Conservation (phyloP, 768 basidiomycete species). For the Rhizopogon salebrosus region DNA sequence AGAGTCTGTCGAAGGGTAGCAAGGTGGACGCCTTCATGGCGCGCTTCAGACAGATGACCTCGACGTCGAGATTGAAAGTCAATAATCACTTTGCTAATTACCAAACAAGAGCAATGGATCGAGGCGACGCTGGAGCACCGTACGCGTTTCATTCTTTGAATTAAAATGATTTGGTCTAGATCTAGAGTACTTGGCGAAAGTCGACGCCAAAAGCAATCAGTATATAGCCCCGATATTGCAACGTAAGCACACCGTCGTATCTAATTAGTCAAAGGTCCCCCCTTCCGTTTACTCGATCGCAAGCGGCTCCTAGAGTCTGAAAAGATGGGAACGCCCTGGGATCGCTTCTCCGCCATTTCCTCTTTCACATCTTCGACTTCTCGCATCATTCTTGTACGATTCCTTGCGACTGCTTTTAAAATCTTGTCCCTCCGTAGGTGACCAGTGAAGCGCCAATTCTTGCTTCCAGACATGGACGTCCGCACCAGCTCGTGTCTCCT, state of each 20-base stretch:
- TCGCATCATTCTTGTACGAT: constrained; percentile 38
- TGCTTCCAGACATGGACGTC: constrained; percentile 30
- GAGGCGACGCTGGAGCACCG: too few species aligned
- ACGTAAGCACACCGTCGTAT: background rate
- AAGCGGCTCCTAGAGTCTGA: constrained; percentile 8
- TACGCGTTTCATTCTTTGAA: too few species aligned
- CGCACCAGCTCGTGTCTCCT: constrained; percentile 30
- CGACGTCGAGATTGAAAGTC: too few species aligned
- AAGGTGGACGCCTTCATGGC: too few species aligned
- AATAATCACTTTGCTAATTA: too few species aligned
- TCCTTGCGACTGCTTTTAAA: constrained; percentile 43
- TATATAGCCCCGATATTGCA: background rate
- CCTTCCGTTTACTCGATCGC: background rate
- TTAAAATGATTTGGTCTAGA: too few species aligned
- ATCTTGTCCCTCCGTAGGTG: constrained; percentile 45
- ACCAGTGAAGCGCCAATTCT: constrained; percentile 34
- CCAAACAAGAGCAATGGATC: too few species aligned
- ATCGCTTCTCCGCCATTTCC: constrained; percentile 21
- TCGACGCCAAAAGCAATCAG: background rate
- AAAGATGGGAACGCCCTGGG: constrained; percentile 18
- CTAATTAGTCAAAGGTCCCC: background rate
- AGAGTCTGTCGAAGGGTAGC: too few species aligned
- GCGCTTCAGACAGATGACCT: too few species aligned
- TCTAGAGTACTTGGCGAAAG: too few species aligned
- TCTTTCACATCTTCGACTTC: constrained; percentile 33